phyloP scores from a whole-genome alignment of 108 stramenopile genomes.

The Nannochloropsis gaditana region DNA sequence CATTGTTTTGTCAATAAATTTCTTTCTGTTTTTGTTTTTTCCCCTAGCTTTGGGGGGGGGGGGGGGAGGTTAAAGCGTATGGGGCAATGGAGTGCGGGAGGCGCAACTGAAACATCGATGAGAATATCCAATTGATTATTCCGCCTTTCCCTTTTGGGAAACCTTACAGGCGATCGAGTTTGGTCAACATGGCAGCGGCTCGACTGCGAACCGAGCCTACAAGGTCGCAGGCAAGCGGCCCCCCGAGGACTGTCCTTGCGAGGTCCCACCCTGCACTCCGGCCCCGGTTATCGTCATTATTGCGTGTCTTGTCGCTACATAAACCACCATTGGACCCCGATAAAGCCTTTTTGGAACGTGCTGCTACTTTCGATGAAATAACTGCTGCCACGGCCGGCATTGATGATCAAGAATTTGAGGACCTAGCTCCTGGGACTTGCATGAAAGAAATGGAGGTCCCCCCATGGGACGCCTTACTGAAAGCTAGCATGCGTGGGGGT shows the following conservation, averaged over 20 bases:
- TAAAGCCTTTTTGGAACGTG: constrained; percentile 16
- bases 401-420: not conserved
- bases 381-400: not conserved
- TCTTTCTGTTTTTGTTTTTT: too few species aligned
- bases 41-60: too few species aligned
- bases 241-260: not conserved
- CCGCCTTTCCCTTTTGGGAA: too few species aligned
- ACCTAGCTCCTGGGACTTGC: not conserved
- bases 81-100: too few species aligned
- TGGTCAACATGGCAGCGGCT: too few species aligned
- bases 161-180: too few species aligned
- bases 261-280: not conserved
- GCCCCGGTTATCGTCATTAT: not conserved
- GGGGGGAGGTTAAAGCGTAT: too few species aligned
- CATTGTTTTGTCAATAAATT: too few species aligned
- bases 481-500: constrained; percentile 8
- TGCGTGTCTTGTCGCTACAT: not conserved
- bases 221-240: too few species aligned
- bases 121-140: too few species aligned
- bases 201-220: too few species aligned
- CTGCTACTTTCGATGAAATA: not conserved
- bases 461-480: not conserved
- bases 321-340: not conserved
- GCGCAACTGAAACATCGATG: too few species aligned
- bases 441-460: not conserved